Conservation (phyloP, 1,284 basidiomycete species). For the Phlebopus sp. region DNA sequence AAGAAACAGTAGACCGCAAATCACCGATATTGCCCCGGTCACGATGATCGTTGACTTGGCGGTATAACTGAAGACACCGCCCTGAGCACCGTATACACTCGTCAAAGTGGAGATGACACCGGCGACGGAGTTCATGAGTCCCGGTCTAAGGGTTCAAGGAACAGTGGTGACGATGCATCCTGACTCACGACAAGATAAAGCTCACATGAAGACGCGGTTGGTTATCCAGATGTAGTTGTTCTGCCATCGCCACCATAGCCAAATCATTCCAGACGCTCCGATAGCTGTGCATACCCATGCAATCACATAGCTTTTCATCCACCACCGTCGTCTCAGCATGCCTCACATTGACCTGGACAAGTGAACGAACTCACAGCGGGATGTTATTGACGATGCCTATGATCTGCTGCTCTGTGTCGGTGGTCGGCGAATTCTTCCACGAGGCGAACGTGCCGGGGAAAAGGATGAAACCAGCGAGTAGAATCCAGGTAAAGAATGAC, state of each 20-base stretch:
- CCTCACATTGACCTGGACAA: not conserved
- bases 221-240: slow-evolving; percentile 61
- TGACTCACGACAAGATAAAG: slow-evolving; percentile 4
- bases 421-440: slow-evolving; percentile 32
- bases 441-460: slow-evolving; percentile 59
- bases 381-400: slow-evolving; percentile 38
- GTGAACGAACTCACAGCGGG: slow-evolving; percentile 39
- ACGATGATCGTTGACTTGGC: slow-evolving; percentile 48
- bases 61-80: slow-evolving; percentile 40
- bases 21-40: slow-evolving; percentile 35
- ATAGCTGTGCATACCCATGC: slow-evolving; percentile 53
- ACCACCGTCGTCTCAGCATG: slow-evolving; percentile 6
- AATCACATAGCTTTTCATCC: slow-evolving; percentile 42
- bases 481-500: slow-evolving; percentile 56
- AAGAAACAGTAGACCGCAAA: slow-evolving; percentile 38
- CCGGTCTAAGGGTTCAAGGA: slow-evolving; percentile 38
- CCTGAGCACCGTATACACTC: slow-evolving; percentile 48
- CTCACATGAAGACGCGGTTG: slow-evolving; percentile 55
- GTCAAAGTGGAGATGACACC: slow-evolving; percentile 53
- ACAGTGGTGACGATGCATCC: slow-evolving; percentile 8
- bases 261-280: slow-evolving; percentile 50
- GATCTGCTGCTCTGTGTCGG: slow-evolving; percentile 29
- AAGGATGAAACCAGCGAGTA: slow-evolving; percentile 56
- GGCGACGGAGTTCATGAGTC: slow-evolving; percentile 49
- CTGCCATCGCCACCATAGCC: slow-evolving; percentile 58